Evolutionary conservation across 202 grass and related monocot genomes (phyloP).

Genomic region (Zizania palustris): DNA sequence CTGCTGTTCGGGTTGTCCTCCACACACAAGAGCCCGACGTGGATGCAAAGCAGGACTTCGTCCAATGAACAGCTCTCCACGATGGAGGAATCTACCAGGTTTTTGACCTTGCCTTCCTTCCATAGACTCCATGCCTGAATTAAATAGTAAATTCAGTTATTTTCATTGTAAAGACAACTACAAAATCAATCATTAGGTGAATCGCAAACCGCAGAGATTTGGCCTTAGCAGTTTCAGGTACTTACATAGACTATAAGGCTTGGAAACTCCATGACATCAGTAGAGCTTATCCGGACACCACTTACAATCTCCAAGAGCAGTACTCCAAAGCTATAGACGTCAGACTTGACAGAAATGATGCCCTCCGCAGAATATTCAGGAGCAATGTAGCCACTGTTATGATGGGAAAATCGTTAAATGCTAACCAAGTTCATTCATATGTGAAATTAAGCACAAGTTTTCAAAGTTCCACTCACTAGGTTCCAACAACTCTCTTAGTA

Average conservation of each 20-base stretch:
- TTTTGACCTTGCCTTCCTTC: conserved; percentile 30
- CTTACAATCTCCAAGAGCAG: conserved; percentile 70
- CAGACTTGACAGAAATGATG: conserved; percentile 66
- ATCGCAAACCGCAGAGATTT: not conserved
- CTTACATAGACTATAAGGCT: conserved; percentile 64
- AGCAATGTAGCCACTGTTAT: conserved; percentile 71
- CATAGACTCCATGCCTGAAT: conserved; percentile 56
- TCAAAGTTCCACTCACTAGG: conserved; percentile 59
- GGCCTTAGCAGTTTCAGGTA: not conserved
- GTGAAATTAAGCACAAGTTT: not conserved
- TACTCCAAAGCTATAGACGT: conserved; percentile 85
- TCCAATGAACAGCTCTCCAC: conserved; percentile 2
- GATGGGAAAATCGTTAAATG: not conserved
- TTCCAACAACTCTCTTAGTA: conserved; percentile 65
- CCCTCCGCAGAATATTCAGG: conserved; percentile 63
- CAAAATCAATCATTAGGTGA: not conserved
- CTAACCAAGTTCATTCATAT: not conserved
- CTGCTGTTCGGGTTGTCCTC: conserved; percentile 44
- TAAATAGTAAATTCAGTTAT: not conserved
- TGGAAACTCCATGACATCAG: conserved; percentile 42
- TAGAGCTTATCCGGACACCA: conserved; percentile 52
- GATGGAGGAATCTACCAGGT: conserved; percentile 38
- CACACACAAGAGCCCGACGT: conserved; percentile 56
- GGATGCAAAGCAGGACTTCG: conserved; percentile 46
- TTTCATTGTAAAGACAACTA: not conserved